These are phyloP conservation scores for Agroathelia rolfsii DNA, from an alignment of 1,284 basidiomycete species.

Conservation along the genomic window DNA sequence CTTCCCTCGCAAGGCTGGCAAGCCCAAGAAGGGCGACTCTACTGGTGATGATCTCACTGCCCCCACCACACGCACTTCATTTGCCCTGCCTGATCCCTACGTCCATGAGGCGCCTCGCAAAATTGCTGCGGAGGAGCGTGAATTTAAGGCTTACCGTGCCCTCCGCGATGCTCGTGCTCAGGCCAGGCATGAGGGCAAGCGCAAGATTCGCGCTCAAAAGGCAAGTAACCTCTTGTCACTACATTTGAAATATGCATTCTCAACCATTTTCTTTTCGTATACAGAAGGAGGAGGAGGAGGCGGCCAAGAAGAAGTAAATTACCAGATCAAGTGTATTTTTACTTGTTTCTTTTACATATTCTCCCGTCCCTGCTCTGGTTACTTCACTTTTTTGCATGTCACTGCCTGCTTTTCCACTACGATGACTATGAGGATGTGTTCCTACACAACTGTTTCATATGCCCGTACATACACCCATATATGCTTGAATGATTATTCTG, in stretches of 20 bases:
- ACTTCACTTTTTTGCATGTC: too few relatives aligned
- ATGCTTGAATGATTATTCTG: too few relatives aligned
- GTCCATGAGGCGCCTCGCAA: slow-evolving; percentile 82
- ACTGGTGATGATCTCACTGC: slow-evolving; percentile 80
- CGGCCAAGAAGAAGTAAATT: slow-evolving; percentile 83
- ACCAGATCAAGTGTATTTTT: slow-evolving; percentile 13
- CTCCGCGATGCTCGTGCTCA: slow-evolving; percentile 84
- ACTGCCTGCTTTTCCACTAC: too few relatives aligned
- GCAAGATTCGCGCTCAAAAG: slow-evolving; percentile 76
- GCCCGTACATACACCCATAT: too few relatives aligned
- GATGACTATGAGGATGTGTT: too few relatives aligned
- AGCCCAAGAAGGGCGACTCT: slow-evolving; percentile 93
- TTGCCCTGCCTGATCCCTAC: slow-evolving; percentile 65
- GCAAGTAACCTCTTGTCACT: slow-evolving; percentile 30
- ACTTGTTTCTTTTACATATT: slow-evolving; percentile 21
- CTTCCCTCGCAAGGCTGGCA: slow-evolving; percentile 93
- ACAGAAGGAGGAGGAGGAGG: slow-evolving; percentile 88
- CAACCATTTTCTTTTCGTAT: slow-evolving; percentile 11
- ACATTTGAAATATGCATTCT: slow-evolving; percentile 6
- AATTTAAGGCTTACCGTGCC: slow-evolving; percentile 81
- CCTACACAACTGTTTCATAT: too few relatives aligned
- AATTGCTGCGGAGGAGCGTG: slow-evolving; percentile 89
- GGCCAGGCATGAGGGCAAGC: slow-evolving; percentile 79
- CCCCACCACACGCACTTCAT: slow-evolving; percentile 61
- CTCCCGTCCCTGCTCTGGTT: too few relatives aligned